Base-by-base conservation (phyloP, 768 basidiomycete genomes). In the Leccinum ochraceum region DNA sequence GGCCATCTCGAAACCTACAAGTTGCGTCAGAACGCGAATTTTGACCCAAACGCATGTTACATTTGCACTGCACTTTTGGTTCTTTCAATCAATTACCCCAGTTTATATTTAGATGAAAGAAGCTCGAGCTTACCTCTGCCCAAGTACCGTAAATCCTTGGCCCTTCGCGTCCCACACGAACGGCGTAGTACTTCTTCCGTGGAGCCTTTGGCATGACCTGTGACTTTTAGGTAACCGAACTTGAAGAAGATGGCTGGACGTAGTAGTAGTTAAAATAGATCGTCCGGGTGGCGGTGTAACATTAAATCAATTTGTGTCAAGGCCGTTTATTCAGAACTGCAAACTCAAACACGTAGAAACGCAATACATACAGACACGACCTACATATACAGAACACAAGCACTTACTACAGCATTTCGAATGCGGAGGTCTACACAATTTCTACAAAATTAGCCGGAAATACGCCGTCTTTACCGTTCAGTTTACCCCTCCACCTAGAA, bases 381-480 rank as follows among this genome's bases (percentile, higher is more conserved):
- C 17, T 8, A 17, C 17, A n/a, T 26, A 53, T 53, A 24, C 24
- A 60, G 24, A 56, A 46, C 52, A 60, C 16, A 36, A 36, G 13
- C 1, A 36, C 48, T 53, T 13, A 39, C 48, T 53, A 55, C 53
- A 54, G 13, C 14, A 56, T 32, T 10, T 9, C 3, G 46, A 20
- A 44, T 20, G 36, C 26, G 14, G 22, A 58, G 13, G 11, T 16
- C 61, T 69, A 81, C 28, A 80, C 74, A 59, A 91, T 73, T 69
- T 91, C 88, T n/a, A 92, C 88, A 66, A 90, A 91, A 71, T 92
- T 92, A 16, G 91, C 91, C 36, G 91, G 91, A 72, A 94, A 93
- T 50, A 88, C 82, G 0, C 92, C 92, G 64, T 83, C 77, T 42
- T 79, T 72, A 16, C 80, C 81, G 22, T 82, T 74, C 2, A 86